Evolutionary conservation across 2,329 filamentous ascomycete genomes (phyloP).

Genomic region (Fusarium caatingaense): DNA sequence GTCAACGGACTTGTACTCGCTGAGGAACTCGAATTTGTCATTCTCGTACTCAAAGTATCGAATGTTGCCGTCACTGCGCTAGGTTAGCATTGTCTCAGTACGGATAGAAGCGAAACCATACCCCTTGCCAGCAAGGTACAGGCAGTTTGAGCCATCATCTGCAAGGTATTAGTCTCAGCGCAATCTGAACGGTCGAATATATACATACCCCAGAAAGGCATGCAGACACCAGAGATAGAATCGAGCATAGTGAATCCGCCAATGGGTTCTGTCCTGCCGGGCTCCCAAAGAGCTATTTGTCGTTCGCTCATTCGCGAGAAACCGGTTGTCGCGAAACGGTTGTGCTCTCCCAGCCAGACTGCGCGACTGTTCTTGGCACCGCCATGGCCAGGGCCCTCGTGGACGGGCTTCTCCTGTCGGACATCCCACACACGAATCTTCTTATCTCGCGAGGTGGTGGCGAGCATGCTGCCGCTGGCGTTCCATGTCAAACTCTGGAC

Average conservation of each 20-base stretch:
- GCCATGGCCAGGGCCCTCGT: slow-evolving; percentile 85
- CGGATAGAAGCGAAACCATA: slow-evolving; percentile 60
- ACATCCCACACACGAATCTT: slow-evolving; percentile 98
- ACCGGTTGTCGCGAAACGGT: slow-evolving; percentile 93
- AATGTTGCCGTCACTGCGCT: slow-evolving; percentile 89
- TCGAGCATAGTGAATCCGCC: slow-evolving; percentile 92
- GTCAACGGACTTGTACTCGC: slow-evolving; percentile 96
- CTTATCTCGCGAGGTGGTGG: slow-evolving; percentile 97
- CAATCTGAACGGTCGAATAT: neutral
- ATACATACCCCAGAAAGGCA: slow-evolving; percentile 94
- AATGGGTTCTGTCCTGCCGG: slow-evolving; percentile 85
- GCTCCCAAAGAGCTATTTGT: slow-evolving; percentile 95
- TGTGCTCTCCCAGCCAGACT: slow-evolving; percentile 97
- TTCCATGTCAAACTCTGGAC: slow-evolving; percentile 97
- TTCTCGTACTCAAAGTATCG: slow-evolving; percentile 99
- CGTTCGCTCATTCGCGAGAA: slow-evolving; percentile 99
- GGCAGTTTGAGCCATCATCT: slow-evolving; percentile 91
- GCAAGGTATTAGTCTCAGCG: slow-evolving; percentile 39
- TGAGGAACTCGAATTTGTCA: slow-evolving; percentile 97
- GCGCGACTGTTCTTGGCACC: slow-evolving; percentile 98
- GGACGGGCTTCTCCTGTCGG: slow-evolving; percentile 86
- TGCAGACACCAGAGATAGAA: slow-evolving; percentile 96
- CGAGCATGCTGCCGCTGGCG: slow-evolving; percentile 85
- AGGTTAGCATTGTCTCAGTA: slow-evolving; percentile 21
- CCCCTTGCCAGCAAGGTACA: slow-evolving; percentile 98